Evolutionary conservation across 306 rosid genomes (phyloP), one percentile per base, ranked within the genome.

Genomic region (Carpinus fangiana): DNA sequence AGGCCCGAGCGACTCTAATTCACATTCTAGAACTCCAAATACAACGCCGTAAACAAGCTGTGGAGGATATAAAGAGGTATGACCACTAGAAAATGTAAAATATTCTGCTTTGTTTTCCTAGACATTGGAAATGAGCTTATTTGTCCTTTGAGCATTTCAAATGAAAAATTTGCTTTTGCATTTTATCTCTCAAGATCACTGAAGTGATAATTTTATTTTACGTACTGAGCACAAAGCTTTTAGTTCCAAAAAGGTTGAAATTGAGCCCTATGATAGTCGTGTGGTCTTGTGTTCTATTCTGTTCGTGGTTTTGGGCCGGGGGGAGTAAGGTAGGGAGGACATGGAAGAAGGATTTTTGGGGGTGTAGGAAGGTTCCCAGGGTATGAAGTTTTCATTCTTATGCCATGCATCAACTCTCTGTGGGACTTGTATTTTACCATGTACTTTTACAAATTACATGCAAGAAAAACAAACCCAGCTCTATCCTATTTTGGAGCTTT

Each of bases 1-100:
- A 92, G 98, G 98, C 96, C 1, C 90, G 96, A 85, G 98, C 97
- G 74, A 94, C 94, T 5, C 77, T 94, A 61, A 88, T 94, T 81
- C 97, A 89, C 79, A 90, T 94, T 76, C 82, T 94, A 84, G 97
- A 94, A 84, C 97, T 87, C 73, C 98, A 94, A 82, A 92, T 92
- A 76, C 86, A 90, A 76, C 89, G 91, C 3, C 93, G 98, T 13
- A 92, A 91, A 87, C 92, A 94, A 82, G 97, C 97, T 70, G 90
- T 87, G 64, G 98, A 94, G 84, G 98, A 94, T 85, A 94, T 94
- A 65, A 92, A 92, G 77, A 92, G 97, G 97, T 94, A 86, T 62
- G 34, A 62, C 74, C 57, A 41, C 23, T 17, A 23, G 41, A 31
- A 77, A 78, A 18, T 38, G n/a, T 21, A 18, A 18, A 31, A 18